A percentile compares a stretch with the other conserved stretches of the same genome.
These are phyloP conservation scores for Daldinia decipiens DNA, from an alignment of 495 filamentous ascomycete genomes.

Conservation along the genomic window DNA sequence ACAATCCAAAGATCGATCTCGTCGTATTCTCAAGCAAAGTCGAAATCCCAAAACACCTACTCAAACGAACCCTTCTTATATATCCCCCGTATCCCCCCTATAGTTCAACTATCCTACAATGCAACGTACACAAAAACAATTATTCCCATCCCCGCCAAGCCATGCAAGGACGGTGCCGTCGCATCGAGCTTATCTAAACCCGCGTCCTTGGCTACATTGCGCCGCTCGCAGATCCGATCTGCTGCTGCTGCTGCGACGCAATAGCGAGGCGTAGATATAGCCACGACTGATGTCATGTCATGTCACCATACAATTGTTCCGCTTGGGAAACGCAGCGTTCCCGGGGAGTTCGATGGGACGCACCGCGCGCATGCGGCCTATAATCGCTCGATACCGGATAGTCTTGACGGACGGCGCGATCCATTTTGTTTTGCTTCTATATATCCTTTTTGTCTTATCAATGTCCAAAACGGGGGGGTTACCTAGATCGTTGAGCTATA, in stretches of 20 bases:
- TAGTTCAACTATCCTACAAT: too few relatives aligned
- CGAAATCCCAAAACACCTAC: background rate
- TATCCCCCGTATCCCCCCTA: too few relatives aligned
- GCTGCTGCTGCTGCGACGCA: conserved; percentile 3
- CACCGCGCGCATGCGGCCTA: background rate
- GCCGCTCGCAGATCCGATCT: conserved; percentile 13
- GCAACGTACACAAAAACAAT: too few relatives aligned
- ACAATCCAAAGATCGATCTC: background rate
- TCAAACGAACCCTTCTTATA: background rate
- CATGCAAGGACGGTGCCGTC: background rate
- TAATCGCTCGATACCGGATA: background rate
- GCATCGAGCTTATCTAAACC: conserved; percentile 15
- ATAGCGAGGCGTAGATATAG: conserved; percentile 8
- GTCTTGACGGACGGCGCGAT: background rate
- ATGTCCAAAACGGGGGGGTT: background rate
- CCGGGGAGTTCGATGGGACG: background rate
- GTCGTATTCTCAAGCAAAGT: background rate
- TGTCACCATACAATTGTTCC: conserved; percentile 1
- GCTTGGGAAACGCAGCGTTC: background rate
- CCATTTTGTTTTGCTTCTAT: background rate
- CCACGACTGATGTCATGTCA: conserved; percentile 5
- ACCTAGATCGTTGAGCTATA: conserved; percentile 2
- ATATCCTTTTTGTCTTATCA: background rate
- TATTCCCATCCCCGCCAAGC: background rate
- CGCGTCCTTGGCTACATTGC: background rate